Evolutionary conservation across 2,329 filamentous ascomycete genomes (phyloP).

Genomic region (Colletotrichum eremochloae): DNA sequence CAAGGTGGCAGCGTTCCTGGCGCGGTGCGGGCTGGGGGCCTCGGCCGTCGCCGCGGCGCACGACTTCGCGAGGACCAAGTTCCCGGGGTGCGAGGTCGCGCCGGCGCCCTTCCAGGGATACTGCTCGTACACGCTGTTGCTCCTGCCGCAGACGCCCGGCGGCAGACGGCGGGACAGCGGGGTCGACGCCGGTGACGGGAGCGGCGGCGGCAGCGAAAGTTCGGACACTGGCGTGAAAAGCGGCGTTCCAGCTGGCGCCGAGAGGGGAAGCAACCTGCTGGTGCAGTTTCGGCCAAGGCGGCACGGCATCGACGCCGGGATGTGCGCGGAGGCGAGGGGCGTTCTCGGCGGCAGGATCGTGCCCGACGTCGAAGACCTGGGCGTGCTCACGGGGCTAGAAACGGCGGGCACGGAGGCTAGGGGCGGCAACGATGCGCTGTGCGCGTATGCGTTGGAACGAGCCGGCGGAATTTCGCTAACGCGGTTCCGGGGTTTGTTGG

Average conservation of each 20-base stretch:
- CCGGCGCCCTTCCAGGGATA: slow-evolving; percentile 61
- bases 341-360: slow-evolving; percentile 57
- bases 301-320: slow-evolving; percentile 57
- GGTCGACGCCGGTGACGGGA: not conserved
- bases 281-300: slow-evolving; percentile 63
- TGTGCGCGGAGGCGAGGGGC: slow-evolving; percentile 53
- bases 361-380: slow-evolving; percentile 56
- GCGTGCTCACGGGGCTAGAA: slow-evolving; percentile 47
- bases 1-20: slow-evolving; percentile 28
- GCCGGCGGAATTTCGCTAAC: slow-evolving; percentile 58
- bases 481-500: slow-evolving; percentile 46
- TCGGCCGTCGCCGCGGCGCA: slow-evolving; percentile 40
- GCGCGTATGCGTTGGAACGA: slow-evolving; percentile 58
- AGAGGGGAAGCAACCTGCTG: slow-evolving; percentile 45
- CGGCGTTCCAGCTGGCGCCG: not conserved
- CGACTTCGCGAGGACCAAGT: slow-evolving; percentile 50
- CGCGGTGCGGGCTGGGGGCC: not conserved
- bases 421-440: slow-evolving; percentile 43
- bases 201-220: not conserved
- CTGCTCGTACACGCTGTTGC: slow-evolving; percentile 64
- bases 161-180: slow-evolving; percentile 19
- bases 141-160: slow-evolving; percentile 48
- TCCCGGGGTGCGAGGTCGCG: slow-evolving; percentile 48
- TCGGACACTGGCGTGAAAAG: not conserved
- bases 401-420: not conserved